A percentile compares a stretch with the other conserved stretches of the same genome.
Evolutionary conservation across 2,329 filamentous ascomycete species (phyloP).

Genomic region (Epicoccum nigrum): DNA sequence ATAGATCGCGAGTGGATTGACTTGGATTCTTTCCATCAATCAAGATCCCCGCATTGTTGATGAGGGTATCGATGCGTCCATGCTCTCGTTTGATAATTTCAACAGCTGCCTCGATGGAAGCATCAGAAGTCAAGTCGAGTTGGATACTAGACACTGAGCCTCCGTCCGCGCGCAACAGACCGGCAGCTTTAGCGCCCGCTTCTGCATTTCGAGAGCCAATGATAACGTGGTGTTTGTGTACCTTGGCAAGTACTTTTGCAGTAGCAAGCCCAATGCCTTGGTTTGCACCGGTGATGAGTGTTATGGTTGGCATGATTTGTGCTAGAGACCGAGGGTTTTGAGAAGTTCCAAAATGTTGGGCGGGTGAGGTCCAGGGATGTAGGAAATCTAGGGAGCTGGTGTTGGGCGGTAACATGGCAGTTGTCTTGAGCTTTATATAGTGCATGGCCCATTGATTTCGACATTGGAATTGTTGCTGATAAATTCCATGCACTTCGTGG

Average conservation of each 20-base stretch:
- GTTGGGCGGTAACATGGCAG: too few species aligned
- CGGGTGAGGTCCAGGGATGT: too few species aligned
- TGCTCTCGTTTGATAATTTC: constrained; percentile 36
- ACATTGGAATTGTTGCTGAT: too few species aligned
- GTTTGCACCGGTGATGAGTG: constrained; percentile 33
- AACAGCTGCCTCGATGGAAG: constrained; percentile 41
- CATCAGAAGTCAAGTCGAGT: constrained; percentile 44
- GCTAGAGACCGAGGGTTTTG: too few species aligned
- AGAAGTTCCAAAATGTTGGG: too few species aligned
- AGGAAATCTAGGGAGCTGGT: too few species aligned
- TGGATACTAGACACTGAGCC: constrained; percentile 41
- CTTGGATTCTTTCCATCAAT: neutral
- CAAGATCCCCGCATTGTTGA: constrained; percentile 80
- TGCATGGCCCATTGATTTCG: too few species aligned
- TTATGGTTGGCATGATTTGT: too few species aligned
- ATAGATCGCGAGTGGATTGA: constrained; percentile 2
- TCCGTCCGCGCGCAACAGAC: constrained; percentile 33
- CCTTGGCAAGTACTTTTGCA: constrained; percentile 44
- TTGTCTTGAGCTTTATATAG: too few species aligned
- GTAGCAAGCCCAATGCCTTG: constrained; percentile 57
- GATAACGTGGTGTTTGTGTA: constrained; percentile 20
- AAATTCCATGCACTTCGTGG: too few species aligned
- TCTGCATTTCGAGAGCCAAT: constrained; percentile 39
- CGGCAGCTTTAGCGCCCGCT: constrained; percentile 40
- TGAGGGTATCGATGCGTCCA: constrained; percentile 70